These are phyloP conservation scores for Eutrema japonicum DNA, from an alignment of 345 rosid genomes.

Conservation along the genomic window DNA sequence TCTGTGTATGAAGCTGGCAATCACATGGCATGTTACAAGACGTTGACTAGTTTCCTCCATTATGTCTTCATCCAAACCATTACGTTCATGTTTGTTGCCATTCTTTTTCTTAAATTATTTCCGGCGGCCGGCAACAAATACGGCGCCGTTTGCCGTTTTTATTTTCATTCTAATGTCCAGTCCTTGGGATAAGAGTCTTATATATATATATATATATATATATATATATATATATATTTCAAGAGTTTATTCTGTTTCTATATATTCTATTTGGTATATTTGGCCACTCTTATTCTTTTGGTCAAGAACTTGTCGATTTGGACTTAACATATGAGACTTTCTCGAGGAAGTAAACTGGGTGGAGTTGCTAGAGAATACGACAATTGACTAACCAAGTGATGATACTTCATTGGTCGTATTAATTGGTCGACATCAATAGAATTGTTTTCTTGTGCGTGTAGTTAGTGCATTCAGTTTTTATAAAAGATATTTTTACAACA, in stretches of 20 bases:
- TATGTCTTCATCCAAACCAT: slow-evolving; percentile 40
- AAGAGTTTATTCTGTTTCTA: slow-evolving; percentile 1
- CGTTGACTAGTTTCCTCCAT: slow-evolving; percentile 42
- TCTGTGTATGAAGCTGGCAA: slow-evolving; percentile 52
- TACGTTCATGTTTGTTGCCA: slow-evolving; percentile 33
- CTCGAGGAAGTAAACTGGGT: not conserved
- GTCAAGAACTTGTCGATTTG: slow-evolving; percentile 19
- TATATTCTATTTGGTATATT: slow-evolving; percentile 17
- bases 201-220: not conserved
- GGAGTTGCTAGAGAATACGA: not conserved
- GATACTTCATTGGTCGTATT: not conserved
- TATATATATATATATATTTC: not conserved
- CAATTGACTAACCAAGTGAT: slow-evolving; percentile 12
- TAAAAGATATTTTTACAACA: no score
- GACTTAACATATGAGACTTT: slow-evolving; percentile 21
- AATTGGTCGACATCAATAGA: no score
- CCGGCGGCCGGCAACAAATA: slow-evolving; percentile 34
- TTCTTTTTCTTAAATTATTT: slow-evolving; percentile 21
- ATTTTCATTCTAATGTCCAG: not conserved
- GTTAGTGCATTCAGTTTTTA: no score
- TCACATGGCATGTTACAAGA: slow-evolving; percentile 65
- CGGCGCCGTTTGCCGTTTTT: slow-evolving; percentile 29
- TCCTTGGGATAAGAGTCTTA: not conserved
- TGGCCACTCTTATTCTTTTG: slow-evolving; percentile 2
- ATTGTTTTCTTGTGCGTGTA: no score